A percentile compares a stretch with the other conserved stretches of the same genome.
These are phyloP conservation scores for Hypomontagnella submonticulosa DNA, from an alignment of 495 filamentous ascomycete genomes.

Conservation along the genomic window DNA sequence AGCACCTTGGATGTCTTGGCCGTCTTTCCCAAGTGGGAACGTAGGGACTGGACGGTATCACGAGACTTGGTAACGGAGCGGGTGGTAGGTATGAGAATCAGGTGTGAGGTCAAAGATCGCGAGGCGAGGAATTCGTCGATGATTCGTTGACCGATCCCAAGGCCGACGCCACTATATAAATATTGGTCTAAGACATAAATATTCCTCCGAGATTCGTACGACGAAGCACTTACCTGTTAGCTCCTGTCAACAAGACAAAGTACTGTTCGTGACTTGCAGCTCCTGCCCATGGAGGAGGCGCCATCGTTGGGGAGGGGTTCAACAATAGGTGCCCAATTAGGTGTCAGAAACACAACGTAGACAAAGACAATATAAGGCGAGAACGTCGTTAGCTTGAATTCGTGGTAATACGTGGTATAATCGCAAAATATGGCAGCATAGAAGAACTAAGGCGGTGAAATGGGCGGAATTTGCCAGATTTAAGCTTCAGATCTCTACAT, in stretches of 20 bases:
- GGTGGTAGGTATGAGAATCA: slow-evolving; percentile 74
- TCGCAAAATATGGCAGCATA: neutral
- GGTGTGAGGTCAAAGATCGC: slow-evolving; percentile 68
- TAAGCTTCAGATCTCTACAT: neutral
- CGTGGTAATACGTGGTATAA: slow-evolving; percentile 2
- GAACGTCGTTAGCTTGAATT: neutral
- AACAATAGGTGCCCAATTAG: neutral
- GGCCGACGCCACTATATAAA: slow-evolving; percentile 81
- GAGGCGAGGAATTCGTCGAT: slow-evolving; percentile 88
- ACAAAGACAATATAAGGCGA: neutral
- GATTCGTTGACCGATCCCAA: slow-evolving; percentile 84
- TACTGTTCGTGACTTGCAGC: slow-evolving; percentile 57
- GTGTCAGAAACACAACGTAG: neutral
- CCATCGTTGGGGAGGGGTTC: slow-evolving; percentile 43
- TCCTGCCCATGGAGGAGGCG: slow-evolving; percentile 62
- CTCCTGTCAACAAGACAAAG: slow-evolving; percentile 74
- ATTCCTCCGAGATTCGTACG: slow-evolving; percentile 5
- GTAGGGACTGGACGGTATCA: slow-evolving; percentile 65
- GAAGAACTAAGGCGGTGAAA: slow-evolving; percentile 37
- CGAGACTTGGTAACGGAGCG: slow-evolving; percentile 69
- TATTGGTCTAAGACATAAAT: slow-evolving; percentile 37
- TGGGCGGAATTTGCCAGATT: slow-evolving; percentile 17
- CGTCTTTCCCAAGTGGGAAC: slow-evolving; percentile 60
- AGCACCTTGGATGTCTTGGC: slow-evolving; percentile 52
- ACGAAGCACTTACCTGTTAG: slow-evolving; percentile 69